Percentiles rank a stretch among this genome's conserved stretches.
These are phyloP conservation scores for Spathaspora sp. DNA, from an alignment of 805 yeast genomes.

Conservation along the genomic window DNA sequence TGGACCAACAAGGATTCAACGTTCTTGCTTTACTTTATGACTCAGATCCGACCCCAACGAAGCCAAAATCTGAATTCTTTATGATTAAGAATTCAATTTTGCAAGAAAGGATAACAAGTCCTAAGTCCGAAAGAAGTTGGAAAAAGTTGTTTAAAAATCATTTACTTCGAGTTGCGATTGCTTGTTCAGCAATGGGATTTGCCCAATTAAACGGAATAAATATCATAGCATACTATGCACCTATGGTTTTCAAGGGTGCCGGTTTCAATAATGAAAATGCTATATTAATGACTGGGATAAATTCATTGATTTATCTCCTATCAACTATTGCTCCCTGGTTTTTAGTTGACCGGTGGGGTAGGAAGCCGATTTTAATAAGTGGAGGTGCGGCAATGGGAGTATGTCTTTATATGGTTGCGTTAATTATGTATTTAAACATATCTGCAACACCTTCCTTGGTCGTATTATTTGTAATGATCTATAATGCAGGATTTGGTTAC, in stretches of 20 bases:
- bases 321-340: constrained; percentile 45
- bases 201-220: constrained; percentile 55
- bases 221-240: constrained; percentile 56
- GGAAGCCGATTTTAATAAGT: constrained; percentile 40
- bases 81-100: constrained; percentile 43
- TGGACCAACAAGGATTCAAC: constrained; percentile 52
- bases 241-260: constrained; percentile 48
- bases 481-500: constrained; percentile 42
- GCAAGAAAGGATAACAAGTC: constrained; percentile 33
- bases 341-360: constrained; percentile 43
- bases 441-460: constrained; percentile 34
- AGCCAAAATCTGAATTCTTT: constrained; percentile 41
- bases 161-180: constrained; percentile 30
- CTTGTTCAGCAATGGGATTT: constrained; percentile 41
- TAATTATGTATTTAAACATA: constrained; percentile 29
- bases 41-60: constrained; percentile 22
- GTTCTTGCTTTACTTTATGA: constrained; percentile 23
- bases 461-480: constrained; percentile 31
- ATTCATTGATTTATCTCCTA: constrained; percentile 34
- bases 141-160: constrained; percentile 38
- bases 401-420: constrained; percentile 30
- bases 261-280: constrained; percentile 42
- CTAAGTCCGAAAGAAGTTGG: constrained; percentile 40
- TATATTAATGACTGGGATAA: constrained; percentile 42
- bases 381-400: constrained; percentile 39